Evolutionary conservation across 306 rosid species (phyloP), one percentile per base, ranked within the genome.

Genomic region (Lupinus albus): DNA sequence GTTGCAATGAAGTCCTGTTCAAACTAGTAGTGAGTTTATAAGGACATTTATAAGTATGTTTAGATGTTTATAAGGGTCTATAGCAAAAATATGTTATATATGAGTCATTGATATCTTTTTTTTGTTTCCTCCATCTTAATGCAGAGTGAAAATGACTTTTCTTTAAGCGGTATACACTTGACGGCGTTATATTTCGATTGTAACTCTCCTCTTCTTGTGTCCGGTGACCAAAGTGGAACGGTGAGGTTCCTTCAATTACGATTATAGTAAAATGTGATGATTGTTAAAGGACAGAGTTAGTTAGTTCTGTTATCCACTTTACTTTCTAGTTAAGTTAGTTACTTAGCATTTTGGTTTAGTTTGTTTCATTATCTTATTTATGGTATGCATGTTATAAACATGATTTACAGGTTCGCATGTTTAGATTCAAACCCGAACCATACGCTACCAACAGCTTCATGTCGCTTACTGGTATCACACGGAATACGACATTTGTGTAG

Each of bases 211-310:
- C 84, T 88, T 81, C 83, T 89, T 80, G 84, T 88, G 80, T 83
- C 98, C 51, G 98, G 98, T 72, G 96, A 93, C 70, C 81, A 88
- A 30, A 83, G 82, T 75, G 98, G 98, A 86, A 86, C 33, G 84
- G 98, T 93, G 72, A 85, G 82, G 59, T 78, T 66, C 39, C 68
- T 61, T 64, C 36, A 8, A 18, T 39, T 20, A 3, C 53, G 52
- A 66, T 51, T 41, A 48, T 38, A 8, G 56, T 46, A 33, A 59
- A 56, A 71, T 3, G 18, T 44, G 61, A 63, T n/a, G n/a, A n/a
- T n/a, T n/a, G n/a, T n/a, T n/a, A n/a, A n/a, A n/a, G n/a, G n/a
- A n/a, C n/a, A n/a, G n/a, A n/a, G n/a, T n/a, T n/a, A n/a, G n/a
- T n/a, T n/a, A n/a, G n/a, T n/a, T n/a, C n/a, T n/a, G n/a, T n/a